Evolutionary conservation across 768 basidiomycete species (phyloP), one percentile per base, ranked within the genome.

Genomic region (Paxillus involutus): DNA sequence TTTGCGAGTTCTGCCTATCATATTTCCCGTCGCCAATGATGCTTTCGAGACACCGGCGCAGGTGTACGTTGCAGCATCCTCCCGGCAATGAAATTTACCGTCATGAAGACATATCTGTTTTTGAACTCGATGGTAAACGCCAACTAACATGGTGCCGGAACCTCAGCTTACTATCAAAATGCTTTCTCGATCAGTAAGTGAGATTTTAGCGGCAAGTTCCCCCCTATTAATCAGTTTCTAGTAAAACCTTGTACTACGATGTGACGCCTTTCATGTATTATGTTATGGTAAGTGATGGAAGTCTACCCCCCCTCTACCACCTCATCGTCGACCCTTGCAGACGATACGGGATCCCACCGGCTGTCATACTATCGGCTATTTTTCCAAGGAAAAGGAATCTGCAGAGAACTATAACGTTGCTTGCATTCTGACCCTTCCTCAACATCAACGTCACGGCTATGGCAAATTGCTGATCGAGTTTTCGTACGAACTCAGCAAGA

Each of bases 221-320:
- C 60, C 42, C 46, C 45, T 47, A 30, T 67, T 70, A 51, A 72
- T 59, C 19, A 40, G 55, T 50, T 57, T 56, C 47, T 64, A 94
- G 91, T 77, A 99, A 99, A 78, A 98, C 96, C 14, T 78, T 99
- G 59, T 98, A 99, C 75, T 99, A 98, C 75, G 97, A 99, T 75
- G 96, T 98, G 63, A 98, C 98, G 55, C 97, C 97, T 3, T 99
- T 99, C 78, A 84, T 99, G 82, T 99, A 94, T 80, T 99, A 99
- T 80, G 90, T 95, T 72, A 95, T 99, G 95, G 94, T 91, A 62
- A 62, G 81, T 66, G 55, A 51, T 50, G 41, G 40, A 40, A 32
- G 45, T 51, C 44, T 47, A 53, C 53, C 17, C 36, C 24, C 43
- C 54, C 44, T 52, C 60, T 57, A 63, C 29, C 49, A 26, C 56